A percentile compares a stretch with the other conserved stretches of the same genome.
Conservation (phyloP, 1,284 basidiomycete genomes). For the Mycena sp. region DNA sequence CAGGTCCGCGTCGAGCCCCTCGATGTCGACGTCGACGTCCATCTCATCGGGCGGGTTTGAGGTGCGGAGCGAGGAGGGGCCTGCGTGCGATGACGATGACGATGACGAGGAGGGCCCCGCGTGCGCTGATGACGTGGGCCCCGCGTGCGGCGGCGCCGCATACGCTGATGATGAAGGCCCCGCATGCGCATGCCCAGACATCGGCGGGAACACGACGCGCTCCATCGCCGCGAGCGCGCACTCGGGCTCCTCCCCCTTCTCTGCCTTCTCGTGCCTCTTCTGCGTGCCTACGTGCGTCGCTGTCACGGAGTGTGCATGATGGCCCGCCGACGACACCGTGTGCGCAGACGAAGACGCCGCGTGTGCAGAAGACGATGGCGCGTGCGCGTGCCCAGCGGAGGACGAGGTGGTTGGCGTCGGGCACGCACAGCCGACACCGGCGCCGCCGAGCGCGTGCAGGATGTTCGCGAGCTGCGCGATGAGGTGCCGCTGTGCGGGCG, state of each 20-base stretch:
- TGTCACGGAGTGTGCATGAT: too few species aligned
- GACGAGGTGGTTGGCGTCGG: conserved; percentile 42
- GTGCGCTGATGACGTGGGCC: too few species aligned
- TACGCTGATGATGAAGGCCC: too few species aligned
- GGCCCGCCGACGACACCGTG: conserved; percentile 18
- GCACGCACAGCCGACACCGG: conserved; percentile 84
- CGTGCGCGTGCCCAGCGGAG: conserved; percentile 41
- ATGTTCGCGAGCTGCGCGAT: conserved; percentile 75
- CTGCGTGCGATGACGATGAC: not conserved
- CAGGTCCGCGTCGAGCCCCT: not conserved
- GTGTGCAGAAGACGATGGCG: too few species aligned
- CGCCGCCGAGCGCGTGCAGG: conserved; percentile 76
- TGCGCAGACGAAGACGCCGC: conserved; percentile 52
- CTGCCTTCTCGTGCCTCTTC: conserved; percentile 38
- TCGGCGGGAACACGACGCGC: too few species aligned
- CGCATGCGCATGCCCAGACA: too few species aligned
- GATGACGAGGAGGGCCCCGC: not conserved
- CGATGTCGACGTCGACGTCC: conserved; percentile 15
- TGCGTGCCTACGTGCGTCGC: conserved; percentile 13
- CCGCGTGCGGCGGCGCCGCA: too few species aligned
- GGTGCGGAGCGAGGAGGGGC: too few species aligned
- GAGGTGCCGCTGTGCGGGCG: conserved; percentile 49
- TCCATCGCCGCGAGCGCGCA: conserved; percentile 9
- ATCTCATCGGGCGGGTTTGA: conserved; percentile 9
- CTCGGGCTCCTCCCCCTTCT: conserved; percentile 24